These are phyloP conservation scores for Tinospora cordifolia DNA, from an alignment of 164 flowering plant genomes.

Conservation along the genomic window DNA sequence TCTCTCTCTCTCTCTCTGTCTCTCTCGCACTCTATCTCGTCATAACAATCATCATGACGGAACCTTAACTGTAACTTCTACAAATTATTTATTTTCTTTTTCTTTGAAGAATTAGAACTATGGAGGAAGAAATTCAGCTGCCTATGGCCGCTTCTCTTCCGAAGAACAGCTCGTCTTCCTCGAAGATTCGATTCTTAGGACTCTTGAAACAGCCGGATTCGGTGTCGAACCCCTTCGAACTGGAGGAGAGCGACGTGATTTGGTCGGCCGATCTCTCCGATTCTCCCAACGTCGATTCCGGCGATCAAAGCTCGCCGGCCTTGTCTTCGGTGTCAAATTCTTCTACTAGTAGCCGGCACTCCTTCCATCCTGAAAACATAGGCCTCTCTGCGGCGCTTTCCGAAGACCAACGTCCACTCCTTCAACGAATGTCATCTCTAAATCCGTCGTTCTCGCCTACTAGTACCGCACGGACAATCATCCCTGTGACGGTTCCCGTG, in stretches of 20 bases:
- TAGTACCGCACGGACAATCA: conserved; percentile 25
- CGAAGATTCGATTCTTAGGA: conserved; percentile 27
- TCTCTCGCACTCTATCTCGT: too few species aligned
- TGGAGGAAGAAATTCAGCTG: conserved; percentile 10
- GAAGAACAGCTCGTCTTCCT: conserved; percentile 14
- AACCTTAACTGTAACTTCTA: too few species aligned
- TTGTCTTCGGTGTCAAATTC: conserved; percentile 12
- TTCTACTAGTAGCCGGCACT: conserved; percentile 8
- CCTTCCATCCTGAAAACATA: conserved; percentile 21
- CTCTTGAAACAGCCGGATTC: conserved; percentile 24
- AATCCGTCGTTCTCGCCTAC: conserved; percentile 32
- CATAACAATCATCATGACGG: too few species aligned
- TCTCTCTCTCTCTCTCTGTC: too few species aligned
- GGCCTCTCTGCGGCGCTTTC: conserved; percentile 46
- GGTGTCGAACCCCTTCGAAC: conserved; percentile 25
- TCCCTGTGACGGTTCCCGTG: too few species aligned
- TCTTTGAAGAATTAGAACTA: not conserved
- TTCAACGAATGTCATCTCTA: conserved; percentile 30
- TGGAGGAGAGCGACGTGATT: conserved; percentile 47
- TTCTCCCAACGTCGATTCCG: conserved; percentile 6
- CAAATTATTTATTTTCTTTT: too few species aligned
- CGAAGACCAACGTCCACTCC: conserved; percentile 23
- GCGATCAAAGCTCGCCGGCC: conserved; percentile 5
- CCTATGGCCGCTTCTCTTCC: too few species aligned
- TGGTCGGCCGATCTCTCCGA: conserved; percentile 35